Conservation (phyloP, 1,284 basidiomycete genomes). For the Naganishia albida region DNA sequence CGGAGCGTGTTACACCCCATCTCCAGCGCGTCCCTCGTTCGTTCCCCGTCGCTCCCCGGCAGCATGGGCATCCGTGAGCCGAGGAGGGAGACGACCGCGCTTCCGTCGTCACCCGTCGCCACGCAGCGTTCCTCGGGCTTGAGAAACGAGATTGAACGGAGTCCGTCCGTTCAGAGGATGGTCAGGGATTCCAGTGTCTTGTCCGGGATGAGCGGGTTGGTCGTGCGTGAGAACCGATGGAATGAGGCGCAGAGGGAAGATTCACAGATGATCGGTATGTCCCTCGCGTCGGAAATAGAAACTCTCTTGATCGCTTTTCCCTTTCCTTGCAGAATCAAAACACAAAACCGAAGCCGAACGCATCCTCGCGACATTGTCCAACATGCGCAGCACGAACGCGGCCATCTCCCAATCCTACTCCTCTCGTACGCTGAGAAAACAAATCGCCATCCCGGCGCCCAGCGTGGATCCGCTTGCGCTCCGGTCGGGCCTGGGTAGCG, state of each 20-base stretch:
- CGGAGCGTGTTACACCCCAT: conserved; percentile 15
- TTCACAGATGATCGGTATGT: conserved; percentile 1
- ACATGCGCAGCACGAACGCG: conserved; percentile 20
- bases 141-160: not conserved
- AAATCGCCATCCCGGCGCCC: conserved; percentile 26
- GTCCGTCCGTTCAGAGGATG: conserved; percentile 6
- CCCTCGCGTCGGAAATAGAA: not conserved
- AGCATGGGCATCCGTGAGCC: conserved; percentile 10
- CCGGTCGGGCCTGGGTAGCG: not conserved
- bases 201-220: conserved; percentile 25
- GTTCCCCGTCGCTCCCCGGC: conserved; percentile 21
- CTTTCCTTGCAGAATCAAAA: conserved; percentile 9
- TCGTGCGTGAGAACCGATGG: not conserved
- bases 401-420: conserved; percentile 20
- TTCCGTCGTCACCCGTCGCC: conserved; percentile 9
- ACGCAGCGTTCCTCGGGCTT: not conserved
- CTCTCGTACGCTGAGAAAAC: conserved; percentile 22
- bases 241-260: not conserved
- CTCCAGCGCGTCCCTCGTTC: not conserved
- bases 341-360: conserved; percentile 27
- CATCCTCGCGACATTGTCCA: conserved; percentile 20
- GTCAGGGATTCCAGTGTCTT: conserved; percentile 25
- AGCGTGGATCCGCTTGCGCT: not conserved
- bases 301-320: not conserved
- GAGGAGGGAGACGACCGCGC: conserved; percentile 17